Conservation (phyloP, 2,329 filamentous ascomycete genomes). For the Lomentospora prolificans region DNA sequence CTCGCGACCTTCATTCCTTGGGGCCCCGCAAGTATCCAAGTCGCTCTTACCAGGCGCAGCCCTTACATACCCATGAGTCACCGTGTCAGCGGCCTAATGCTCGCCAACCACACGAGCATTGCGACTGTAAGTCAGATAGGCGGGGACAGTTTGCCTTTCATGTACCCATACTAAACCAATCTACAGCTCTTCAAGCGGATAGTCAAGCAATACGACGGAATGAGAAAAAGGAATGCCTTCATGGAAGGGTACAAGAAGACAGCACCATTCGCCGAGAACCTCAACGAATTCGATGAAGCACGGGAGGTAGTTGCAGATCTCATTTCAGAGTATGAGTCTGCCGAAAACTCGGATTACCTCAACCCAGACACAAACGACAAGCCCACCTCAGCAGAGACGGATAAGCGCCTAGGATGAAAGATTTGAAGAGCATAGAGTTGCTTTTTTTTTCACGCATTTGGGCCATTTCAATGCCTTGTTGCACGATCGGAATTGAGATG, state of each 20-base stretch:
- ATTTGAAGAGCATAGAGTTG: not conserved
- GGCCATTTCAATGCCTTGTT: not conserved
- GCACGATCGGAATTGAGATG: not conserved
- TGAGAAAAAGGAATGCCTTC: conserved; percentile 95
- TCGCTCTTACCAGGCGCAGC: conserved; percentile 90
- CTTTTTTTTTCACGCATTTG: not conserved
- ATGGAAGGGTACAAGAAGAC: conserved; percentile 95
- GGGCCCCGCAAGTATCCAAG: conserved; percentile 96
- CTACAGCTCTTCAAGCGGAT: conserved; percentile 80
- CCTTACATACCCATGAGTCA: conserved; percentile 93
- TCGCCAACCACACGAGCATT: conserved; percentile 96
- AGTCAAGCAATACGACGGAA: conserved; percentile 80
- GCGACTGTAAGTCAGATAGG: conserved; percentile 51
- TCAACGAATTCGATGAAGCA: conserved; percentile 92
- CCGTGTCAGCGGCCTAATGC: conserved; percentile 90
- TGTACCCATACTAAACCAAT: too few species aligned
- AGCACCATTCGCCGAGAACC: conserved; percentile 79
- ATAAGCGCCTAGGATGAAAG: conserved; percentile 34
- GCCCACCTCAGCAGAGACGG: conserved; percentile 41
- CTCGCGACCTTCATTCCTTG: conserved; percentile 96
- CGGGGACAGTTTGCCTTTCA: not conserved
- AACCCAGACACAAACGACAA: conserved; percentile 56
- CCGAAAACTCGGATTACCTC: conserved; percentile 82
- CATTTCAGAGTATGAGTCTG: conserved; percentile 91
- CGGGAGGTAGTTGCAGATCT: conserved; percentile 84